Evolutionary conservation across 129 eudicot genomes (phyloP), one percentile per base, ranked within the genome.

Genomic region (Logfia minima): DNA sequence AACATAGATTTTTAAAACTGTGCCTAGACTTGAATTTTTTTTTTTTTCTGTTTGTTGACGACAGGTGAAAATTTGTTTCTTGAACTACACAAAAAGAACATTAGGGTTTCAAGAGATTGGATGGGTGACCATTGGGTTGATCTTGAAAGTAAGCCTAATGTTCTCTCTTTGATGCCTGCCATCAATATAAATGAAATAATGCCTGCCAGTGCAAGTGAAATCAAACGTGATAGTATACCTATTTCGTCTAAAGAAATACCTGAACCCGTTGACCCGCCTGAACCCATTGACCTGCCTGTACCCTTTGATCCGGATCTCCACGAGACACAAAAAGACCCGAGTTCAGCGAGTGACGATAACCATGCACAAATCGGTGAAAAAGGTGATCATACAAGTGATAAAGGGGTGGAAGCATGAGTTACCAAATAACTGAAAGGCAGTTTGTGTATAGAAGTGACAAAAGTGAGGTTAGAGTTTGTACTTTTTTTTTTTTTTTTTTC

Each of bases 31-130:
- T 22, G 53, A 35, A 24, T 24, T 24, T 18, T 4, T 11, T 35
- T 37, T 48, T 81, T 39, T 29, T 56, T 60, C 8, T 55, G 21
- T 68, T 77, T 75, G 37, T 53, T 58, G 72, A 31, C 71, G 31
- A 70, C 90, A 93, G 98, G 97, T 70, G 98, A 93, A 81, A 80
- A 77, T 45, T 75, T 88, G 72, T 82, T 82, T 70, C 75, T 95
- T 43, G 82, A 74, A 65, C 70, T 89, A 71, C 85, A 83, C 51
- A 76, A 62, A 84, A 80, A 88, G 76, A 79, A 88, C 73, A 59
- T 95, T 4, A 80, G 99, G 67, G 82, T 80, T 80, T 95, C 99
- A 43, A 86, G 84, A 83, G 99, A 95, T 78, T 95, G 99, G 99
- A 80, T 88, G 18, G 97, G 88, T 22, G 87, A 87, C 75, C 83